These are phyloP conservation scores for Spongiforma sp. DNA, from an alignment of 1,284 basidiomycete genomes.

Conservation along the genomic window DNA sequence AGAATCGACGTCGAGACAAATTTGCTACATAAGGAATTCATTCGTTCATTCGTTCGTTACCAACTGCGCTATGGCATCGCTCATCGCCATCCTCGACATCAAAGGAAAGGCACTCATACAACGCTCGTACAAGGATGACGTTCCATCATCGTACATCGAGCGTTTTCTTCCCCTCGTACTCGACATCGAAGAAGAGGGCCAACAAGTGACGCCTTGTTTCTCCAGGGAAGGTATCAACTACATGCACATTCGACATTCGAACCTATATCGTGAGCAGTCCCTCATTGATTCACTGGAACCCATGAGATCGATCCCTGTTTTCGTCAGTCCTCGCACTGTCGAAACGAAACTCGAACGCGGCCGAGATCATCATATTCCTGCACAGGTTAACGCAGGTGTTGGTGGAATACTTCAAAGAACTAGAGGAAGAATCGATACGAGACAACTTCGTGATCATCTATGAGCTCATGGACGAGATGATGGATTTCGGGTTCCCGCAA, in stretches of 20 bases:
- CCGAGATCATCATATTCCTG: slow-evolving; percentile 96
- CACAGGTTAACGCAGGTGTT: slow-evolving; percentile 91
- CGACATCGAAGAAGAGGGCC: slow-evolving; percentile 97
- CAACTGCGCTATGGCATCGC: slow-evolving; percentile 51
- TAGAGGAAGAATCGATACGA: slow-evolving; percentile 98
- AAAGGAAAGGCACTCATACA: slow-evolving; percentile 99
- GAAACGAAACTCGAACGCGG: slow-evolving; percentile 95
- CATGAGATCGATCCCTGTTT: no score
- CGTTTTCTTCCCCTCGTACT: slow-evolving; percentile 94
- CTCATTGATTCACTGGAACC: not conserved
- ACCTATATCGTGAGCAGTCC: slow-evolving; percentile 81
- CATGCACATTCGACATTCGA: slow-evolving; percentile 98
- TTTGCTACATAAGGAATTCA: not conserved
- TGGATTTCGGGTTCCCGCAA: slow-evolving; percentile 99
- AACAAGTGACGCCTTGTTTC: slow-evolving; percentile 95
- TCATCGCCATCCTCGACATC: slow-evolving; percentile 96
- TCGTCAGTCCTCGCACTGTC: slow-evolving; percentile 91
- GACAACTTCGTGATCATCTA: slow-evolving; percentile 99
- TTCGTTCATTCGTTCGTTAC: not conserved
- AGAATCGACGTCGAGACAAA: slow-evolving; percentile 36
- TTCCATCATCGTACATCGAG: slow-evolving; percentile 88
- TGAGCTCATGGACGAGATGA: slow-evolving; percentile 99
- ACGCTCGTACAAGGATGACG: slow-evolving; percentile 97
- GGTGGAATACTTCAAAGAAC: slow-evolving; percentile 98
- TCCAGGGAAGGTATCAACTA: slow-evolving; percentile 95